Percentiles rank a stretch among this genome's conserved stretches.
phyloP scores from a whole-genome alignment of 2,329 filamentous ascomycete species.

The Cladophialophora exuberans region DNA sequence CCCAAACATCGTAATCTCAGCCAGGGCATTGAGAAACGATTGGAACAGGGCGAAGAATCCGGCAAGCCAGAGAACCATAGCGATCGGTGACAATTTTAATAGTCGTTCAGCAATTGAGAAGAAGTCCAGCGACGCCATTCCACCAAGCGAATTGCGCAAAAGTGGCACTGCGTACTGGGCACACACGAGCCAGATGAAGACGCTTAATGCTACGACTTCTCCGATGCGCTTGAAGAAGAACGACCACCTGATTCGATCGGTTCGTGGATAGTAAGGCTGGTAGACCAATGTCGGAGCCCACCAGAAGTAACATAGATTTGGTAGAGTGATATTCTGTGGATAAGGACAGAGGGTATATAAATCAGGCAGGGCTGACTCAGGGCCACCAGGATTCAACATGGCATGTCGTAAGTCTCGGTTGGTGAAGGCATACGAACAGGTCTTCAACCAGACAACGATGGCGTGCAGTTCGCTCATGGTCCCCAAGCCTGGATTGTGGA shows the following conservation, averaged over 20 bases:
- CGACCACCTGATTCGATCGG: conserved; percentile 76
- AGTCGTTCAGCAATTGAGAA: conserved; percentile 83
- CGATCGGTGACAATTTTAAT: conserved; percentile 94
- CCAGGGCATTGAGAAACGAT: conserved; percentile 85
- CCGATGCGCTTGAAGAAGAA: conserved; percentile 83
- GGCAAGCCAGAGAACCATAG: conserved; percentile 92
- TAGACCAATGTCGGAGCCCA: conserved; percentile 96
- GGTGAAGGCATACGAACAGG: conserved; percentile 92
- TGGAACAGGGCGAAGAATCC: conserved; percentile 98
- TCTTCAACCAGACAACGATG: conserved; percentile 95
- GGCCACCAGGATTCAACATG: conserved; percentile 75
- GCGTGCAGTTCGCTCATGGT: conserved; percentile 89
- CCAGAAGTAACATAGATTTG: conserved; percentile 94
- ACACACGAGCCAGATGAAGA: conserved; percentile 93
- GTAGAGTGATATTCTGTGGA: conserved; percentile 84
- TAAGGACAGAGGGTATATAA: conserved; percentile 85
- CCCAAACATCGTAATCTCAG: conserved; percentile 86
- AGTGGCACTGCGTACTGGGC: conserved; percentile 94
- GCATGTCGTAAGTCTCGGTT: conserved; percentile 94
- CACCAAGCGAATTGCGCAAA: conserved; percentile 84
- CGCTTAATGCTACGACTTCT: conserved; percentile 75
- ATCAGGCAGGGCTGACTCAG: conserved; percentile 71
- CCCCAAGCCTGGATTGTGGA: conserved; percentile 91
- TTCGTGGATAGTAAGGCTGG: conserved; percentile 93
- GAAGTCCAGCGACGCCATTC: conserved; percentile 79